Percentiles rank a stretch among this genome's conserved stretches.
Conservation (phyloP, 75 land plant genomes). For the Adiantum capillusveneris region DNA sequence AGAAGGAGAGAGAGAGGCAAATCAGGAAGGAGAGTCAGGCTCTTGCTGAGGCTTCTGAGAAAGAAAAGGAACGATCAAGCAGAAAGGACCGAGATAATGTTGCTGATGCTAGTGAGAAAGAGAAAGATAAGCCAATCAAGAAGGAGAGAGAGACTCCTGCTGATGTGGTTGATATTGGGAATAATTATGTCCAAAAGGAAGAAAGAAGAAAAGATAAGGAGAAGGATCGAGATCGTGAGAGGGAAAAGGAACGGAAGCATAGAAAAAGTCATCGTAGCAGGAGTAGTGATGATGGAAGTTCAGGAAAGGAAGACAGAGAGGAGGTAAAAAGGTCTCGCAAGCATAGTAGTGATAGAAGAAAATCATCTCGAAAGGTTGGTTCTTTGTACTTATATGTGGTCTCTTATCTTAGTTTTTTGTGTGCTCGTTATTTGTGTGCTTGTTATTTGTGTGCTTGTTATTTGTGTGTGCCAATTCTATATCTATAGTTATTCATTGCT, state of each 20-base stretch:
- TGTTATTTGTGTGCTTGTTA: neutral
- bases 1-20: conserved; percentile 14
- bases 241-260: conserved; percentile 74
- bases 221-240: conserved; percentile 45
- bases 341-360: conserved; percentile 71
- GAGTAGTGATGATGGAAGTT: conserved; percentile 47
- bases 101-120: neutral
- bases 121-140: conserved; percentile 37
- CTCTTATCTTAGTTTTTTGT: neutral
- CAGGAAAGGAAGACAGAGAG: conserved; percentile 78
- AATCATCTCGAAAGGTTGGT: conserved; percentile 68
- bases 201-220: conserved; percentile 25
- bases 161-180: conserved; percentile 50
- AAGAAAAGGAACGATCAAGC: no score
- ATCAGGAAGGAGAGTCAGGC: conserved; percentile 4
- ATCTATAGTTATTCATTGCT: neutral
- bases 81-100: conserved; percentile 3
- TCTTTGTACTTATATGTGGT: no score
- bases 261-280: conserved; percentile 60
- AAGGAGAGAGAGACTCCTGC: conserved; percentile 38
- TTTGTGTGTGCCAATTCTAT: neutral
- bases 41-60: no score
- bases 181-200: conserved; percentile 45
- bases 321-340: conserved; percentile 65
- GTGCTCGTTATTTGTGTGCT: neutral